A percentile compares a stretch with the other conserved stretches of the same genome.
Conservation (phyloP, 352 stramenopile species). For the Thalassiosira oceanica region DNA sequence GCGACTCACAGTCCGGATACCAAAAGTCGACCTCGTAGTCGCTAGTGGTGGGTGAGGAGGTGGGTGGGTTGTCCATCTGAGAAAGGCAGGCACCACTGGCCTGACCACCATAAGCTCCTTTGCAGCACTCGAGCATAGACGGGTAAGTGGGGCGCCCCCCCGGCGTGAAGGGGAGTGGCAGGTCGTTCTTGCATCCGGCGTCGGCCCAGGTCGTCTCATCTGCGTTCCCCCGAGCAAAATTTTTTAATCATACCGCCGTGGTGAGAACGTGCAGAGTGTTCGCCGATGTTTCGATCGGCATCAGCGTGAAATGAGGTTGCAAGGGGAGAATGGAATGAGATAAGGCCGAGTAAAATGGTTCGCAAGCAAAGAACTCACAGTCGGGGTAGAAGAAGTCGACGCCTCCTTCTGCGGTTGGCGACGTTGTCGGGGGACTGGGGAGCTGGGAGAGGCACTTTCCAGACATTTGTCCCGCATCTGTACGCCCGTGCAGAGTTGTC, state of each 20-base stretch:
- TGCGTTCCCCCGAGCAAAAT: too few relatives aligned
- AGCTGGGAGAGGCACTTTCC: background rate
- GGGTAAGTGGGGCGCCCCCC: constrained; percentile 7
- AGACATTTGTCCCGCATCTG: background rate
- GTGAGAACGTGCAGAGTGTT: too few relatives aligned
- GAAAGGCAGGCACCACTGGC: background rate
- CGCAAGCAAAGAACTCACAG: too few relatives aligned
- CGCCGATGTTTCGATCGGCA: too few relatives aligned
- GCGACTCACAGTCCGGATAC: too few relatives aligned
- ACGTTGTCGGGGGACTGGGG: background rate
- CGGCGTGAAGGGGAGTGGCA: background rate
- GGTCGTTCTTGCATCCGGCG: constrained; percentile 2
- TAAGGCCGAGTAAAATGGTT: too few relatives aligned
- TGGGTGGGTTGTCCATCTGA: background rate
- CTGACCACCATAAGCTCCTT: constrained; percentile 10
- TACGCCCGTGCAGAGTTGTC: too few relatives aligned
- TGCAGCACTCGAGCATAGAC: constrained; percentile 11
- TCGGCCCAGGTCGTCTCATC: constrained; percentile 1
- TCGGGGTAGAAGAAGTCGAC: background rate
- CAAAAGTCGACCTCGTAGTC: too few relatives aligned
- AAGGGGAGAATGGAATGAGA: too few relatives aligned
- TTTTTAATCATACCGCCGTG: too few relatives aligned
- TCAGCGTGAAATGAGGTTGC: too few relatives aligned
- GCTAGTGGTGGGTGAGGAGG: background rate
- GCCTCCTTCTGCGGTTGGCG: background rate